Conservation (phyloP, 176 grass and related monocot species). For the Calamus simplicifolius region DNA sequence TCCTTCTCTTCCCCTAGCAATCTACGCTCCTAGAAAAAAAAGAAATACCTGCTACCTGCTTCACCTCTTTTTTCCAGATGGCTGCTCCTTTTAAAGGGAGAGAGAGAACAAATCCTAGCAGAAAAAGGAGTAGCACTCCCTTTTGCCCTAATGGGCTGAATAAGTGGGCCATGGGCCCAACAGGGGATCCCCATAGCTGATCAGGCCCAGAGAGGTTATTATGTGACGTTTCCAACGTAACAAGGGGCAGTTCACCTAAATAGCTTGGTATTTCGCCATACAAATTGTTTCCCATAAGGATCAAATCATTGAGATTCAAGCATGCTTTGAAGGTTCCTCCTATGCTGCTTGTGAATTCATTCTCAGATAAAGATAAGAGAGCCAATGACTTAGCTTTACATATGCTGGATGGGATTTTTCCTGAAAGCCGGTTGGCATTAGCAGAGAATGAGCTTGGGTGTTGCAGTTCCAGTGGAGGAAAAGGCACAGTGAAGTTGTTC, state of each 20-base stretch:
- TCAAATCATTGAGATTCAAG: slow-evolving; percentile 63
- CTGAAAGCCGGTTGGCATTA: slow-evolving; percentile 69
- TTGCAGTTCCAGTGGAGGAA: slow-evolving; percentile 49
- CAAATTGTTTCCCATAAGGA: slow-evolving; percentile 68
- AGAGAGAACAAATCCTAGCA: no score
- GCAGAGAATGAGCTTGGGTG: slow-evolving; percentile 61
- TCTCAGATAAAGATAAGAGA: slow-evolving; percentile 52
- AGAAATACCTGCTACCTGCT: no score
- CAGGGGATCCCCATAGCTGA: slow-evolving; percentile 63
- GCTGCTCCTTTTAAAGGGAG: no score
- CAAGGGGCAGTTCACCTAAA: slow-evolving; percentile 61
- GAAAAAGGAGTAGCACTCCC: no score
- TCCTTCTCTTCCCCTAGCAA: no score
- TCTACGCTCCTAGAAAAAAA: no score
- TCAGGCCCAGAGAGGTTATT: slow-evolving; percentile 80
- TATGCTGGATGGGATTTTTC: slow-evolving; percentile 48
- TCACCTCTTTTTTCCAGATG: no score
- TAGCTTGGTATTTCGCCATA: slow-evolving; percentile 77
- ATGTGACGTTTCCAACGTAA: slow-evolving; percentile 59
- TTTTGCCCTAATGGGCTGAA: no score
- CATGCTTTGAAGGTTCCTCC: slow-evolving; percentile 53
- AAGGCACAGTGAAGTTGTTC: slow-evolving; percentile 58
- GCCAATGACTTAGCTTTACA: slow-evolving; percentile 56
- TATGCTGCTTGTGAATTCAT: slow-evolving; percentile 64
- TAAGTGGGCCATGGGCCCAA: no score